These are phyloP conservation scores for Phytophthora foliorum DNA, from an alignment of 352 stramenopile genomes.

Conservation along the genomic window DNA sequence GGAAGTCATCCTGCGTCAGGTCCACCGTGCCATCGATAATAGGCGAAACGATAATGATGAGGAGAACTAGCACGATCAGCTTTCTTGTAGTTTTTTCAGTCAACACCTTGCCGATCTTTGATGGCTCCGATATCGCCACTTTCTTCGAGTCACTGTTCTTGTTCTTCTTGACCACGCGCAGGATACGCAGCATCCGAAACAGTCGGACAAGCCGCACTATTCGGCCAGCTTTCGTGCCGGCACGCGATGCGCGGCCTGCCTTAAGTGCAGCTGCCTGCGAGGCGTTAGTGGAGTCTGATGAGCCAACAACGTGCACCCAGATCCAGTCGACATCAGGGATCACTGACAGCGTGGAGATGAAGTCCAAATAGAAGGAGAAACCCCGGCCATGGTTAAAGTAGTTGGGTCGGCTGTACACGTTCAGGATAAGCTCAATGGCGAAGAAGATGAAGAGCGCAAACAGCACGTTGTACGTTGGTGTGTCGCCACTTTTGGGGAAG, in stretches of 20 bases:
- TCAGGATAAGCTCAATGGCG: conserved; percentile 67
- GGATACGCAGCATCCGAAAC: conserved; percentile 91
- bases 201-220: conserved; percentile 94
- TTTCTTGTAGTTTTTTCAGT: conserved; percentile 95
- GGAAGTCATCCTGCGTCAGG: conserved; percentile 79
- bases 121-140: conserved; percentile 86
- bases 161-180: conserved; percentile 87
- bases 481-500: conserved; percentile 73
- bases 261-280: conserved; percentile 79
- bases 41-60: conserved; percentile 89
- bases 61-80: conserved; percentile 92
- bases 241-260: conserved; percentile 86
- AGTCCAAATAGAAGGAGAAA: conserved; percentile 95
- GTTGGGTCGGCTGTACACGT: conserved; percentile 75
- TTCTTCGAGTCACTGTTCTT: conserved; percentile 65
- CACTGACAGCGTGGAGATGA: conserved; percentile 94
- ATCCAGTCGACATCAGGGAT: conserved; percentile 93
- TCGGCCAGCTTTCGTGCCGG: conserved; percentile 88
- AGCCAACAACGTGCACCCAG: conserved; percentile 68
- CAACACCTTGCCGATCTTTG: conserved; percentile 95
- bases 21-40: conserved; percentile 85
- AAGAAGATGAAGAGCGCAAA: conserved; percentile 87
- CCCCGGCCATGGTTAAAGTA: conserved; percentile 83
- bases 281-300: conserved; percentile 25
- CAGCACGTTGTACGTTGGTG: conserved; percentile 79